These are phyloP conservation scores for Colletotrichum acutatum DNA, from an alignment of 2,329 filamentous ascomycete species.

Conservation along the genomic window DNA sequence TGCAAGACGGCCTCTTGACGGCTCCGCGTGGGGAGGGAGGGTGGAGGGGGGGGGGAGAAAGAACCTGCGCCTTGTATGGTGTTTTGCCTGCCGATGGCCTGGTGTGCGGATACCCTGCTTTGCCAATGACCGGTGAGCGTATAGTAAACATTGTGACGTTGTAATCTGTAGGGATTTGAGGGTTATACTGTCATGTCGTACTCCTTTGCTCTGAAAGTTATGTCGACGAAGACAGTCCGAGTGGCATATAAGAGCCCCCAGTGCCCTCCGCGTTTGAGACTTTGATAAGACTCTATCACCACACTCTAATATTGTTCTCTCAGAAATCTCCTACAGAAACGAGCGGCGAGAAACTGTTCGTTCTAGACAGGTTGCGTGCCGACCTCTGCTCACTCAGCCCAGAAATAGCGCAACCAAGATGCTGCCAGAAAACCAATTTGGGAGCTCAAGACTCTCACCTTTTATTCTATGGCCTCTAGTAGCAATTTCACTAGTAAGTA, in stretches of 20 bases:
- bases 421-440: background rate
- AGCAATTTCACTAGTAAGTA: constrained; percentile 4
- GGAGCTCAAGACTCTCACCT: constrained; percentile 6
- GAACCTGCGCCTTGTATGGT: background rate
- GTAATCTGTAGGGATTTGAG: background rate
- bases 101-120: background rate
- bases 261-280: background rate
- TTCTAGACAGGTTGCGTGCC: background rate
- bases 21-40: background rate
- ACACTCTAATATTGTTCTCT: background rate
- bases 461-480: constrained; percentile 17
- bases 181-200: background rate
- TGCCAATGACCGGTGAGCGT: background rate
- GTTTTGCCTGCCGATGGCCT: background rate
- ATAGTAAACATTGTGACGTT: constrained; percentile 12
- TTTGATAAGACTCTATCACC: background rate
- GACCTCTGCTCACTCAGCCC: too few relatives aligned
- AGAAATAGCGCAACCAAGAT: background rate
- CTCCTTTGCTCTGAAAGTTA: background rate
- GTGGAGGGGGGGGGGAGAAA: background rate
- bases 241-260: background rate
- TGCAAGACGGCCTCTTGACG: constrained; percentile 7
- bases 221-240: background rate
- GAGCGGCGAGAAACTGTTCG: background rate
- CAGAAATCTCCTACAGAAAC: background rate